phyloP scores from a whole-genome alignment of 1,139 yeast species.

The Pichia sp. region DNA sequence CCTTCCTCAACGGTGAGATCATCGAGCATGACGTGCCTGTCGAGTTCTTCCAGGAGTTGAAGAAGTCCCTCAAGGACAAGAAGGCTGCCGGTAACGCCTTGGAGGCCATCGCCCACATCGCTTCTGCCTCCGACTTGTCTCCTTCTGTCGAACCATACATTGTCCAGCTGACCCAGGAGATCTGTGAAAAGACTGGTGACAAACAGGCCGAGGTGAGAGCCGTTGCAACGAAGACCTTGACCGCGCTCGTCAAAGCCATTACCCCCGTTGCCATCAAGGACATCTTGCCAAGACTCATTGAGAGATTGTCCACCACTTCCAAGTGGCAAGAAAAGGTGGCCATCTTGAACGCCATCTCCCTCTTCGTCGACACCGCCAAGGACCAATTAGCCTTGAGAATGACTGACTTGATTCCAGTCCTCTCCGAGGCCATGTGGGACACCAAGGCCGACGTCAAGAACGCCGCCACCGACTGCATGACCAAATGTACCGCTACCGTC shows the following conservation, averaged over 20 bases:
- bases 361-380: slow-evolving; percentile 91
- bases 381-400: slow-evolving; percentile 95
- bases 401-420: slow-evolving; percentile 98
- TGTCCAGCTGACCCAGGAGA: slow-evolving; percentile 66
- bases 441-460: slow-evolving; percentile 97
- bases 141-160: slow-evolving; percentile 95
- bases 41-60: slow-evolving; percentile 75
- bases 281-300: slow-evolving; percentile 74
- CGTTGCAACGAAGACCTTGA: slow-evolving; percentile 67
- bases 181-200: slow-evolving; percentile 84
- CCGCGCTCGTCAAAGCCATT: slow-evolving; percentile 72
- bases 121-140: slow-evolving; percentile 71
- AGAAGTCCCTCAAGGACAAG: slow-evolving; percentile 73
- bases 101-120: slow-evolving; percentile 79
- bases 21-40: slow-evolving; percentile 98
- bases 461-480: slow-evolving; percentile 93
- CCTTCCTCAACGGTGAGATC: slow-evolving; percentile 93
- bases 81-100: slow-evolving; percentile 75
- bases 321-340: slow-evolving; percentile 99
- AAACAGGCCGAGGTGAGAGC: slow-evolving; percentile 73
- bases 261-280: slow-evolving; percentile 94
- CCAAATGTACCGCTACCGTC: slow-evolving; percentile 94
- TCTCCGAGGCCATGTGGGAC: slow-evolving; percentile 99
- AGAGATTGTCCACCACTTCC: slow-evolving; percentile 66
- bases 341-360: slow-evolving; percentile 75